A percentile compares a stretch with the other conserved stretches of the same genome.
These are phyloP conservation scores for Colletotrichum costaricense DNA, from an alignment of 2,329 filamentous ascomycete genomes.

Conservation along the genomic window DNA sequence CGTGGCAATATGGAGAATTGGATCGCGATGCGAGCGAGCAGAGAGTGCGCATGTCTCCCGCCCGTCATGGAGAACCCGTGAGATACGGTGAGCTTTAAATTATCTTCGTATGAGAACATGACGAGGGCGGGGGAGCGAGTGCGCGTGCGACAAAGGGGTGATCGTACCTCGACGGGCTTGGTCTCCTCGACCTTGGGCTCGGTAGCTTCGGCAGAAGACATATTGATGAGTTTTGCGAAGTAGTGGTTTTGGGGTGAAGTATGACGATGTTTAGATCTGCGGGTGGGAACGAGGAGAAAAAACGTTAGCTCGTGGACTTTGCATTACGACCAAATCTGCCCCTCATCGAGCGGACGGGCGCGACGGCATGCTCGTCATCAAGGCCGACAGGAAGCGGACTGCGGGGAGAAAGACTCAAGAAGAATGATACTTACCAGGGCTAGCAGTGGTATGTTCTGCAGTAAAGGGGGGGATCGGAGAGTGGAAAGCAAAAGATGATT, in stretches of 20 bases:
- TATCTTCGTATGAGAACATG: not conserved
- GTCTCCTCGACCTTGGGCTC: conserved; percentile 67
- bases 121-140: not conserved
- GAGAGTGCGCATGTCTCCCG: not conserved
- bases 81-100: not conserved
- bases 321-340: conserved; percentile 29
- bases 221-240: conserved; percentile 45
- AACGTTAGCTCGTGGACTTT: conserved; percentile 25
- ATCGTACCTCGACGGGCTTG: conserved; percentile 44
- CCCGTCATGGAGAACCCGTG: not conserved
- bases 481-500: conserved; percentile 33
- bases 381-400: not conserved
- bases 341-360: conserved; percentile 20
- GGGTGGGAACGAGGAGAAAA: conserved; percentile 1
- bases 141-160: conserved; percentile 12
- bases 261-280: conserved; percentile 25
- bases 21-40: not conserved
- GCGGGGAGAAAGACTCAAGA: not conserved
- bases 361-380: conserved; percentile 10
- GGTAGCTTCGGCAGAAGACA: conserved; percentile 62
- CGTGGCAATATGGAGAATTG: not conserved
- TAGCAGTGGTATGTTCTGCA: conserved; percentile 32
- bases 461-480: conserved; percentile 13
- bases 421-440: conserved; percentile 19
- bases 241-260: not conserved